Evolutionary conservation across 768 basidiomycete genomes (phyloP), one percentile per base, ranked within the genome.

Genomic region (Termitomyces sp.): DNA sequence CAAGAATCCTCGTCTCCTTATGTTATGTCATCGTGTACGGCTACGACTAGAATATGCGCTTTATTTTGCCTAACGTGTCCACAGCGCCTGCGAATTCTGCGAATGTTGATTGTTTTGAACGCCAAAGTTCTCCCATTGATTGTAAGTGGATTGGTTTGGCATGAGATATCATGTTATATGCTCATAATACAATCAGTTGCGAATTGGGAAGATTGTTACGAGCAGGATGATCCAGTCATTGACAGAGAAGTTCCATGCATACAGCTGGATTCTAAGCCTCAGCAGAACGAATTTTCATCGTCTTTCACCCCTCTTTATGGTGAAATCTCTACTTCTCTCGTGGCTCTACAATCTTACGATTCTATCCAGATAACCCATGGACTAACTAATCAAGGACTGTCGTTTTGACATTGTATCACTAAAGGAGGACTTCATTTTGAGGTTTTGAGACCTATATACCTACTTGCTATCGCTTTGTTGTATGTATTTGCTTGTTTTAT

Each of bases 131-230:
- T 10, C 38, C 36, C 24, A 40, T 24, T 3, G 22, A 24, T 36
- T 52, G 51, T 52, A 30, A 52, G 38, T 30, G 26, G 6, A 13
- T 28, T 30, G 38, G 28, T 5, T 40, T 38, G n/a, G 24, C 22
- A 8, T 30, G 9, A 18, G 28, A 8, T 11, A 18, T 40, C 4
- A 26, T 40, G 28, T 3, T 26, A 3, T 52, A 28, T 5, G 16
- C 18, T 38, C 24, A 52, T 52, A 3, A n/a, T 52, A n/a, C 18
- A 40, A 13, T n/a, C 26, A 52, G 52, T 38, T 52, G 52, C 3
- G 26, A 41, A 52, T n/a, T 52, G 52, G 52, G 52, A 52, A 11
- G 52, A 52, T n/a, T n/a, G 16, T 36, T 52, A 52, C 20, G 52
- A n/a, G 28, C 52, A 52, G 20, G 52, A 52, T 20, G 52, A 52